A percentile compares a stretch with the other conserved stretches of the same genome.
These are phyloP conservation scores for Planoprotostelium fungivorum DNA, from an alignment of 78 protist species.

Conservation along the genomic window DNA sequence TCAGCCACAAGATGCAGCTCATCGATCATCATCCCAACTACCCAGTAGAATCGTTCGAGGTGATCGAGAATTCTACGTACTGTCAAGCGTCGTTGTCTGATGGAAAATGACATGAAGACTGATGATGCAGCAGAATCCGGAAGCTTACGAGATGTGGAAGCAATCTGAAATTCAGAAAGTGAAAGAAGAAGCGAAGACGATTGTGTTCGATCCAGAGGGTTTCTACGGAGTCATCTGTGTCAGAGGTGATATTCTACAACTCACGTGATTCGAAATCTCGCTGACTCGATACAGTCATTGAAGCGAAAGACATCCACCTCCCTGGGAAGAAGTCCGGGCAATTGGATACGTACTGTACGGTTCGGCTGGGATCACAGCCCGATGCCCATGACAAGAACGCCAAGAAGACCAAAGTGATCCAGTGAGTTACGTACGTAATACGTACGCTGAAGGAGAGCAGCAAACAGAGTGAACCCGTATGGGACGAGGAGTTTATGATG, in stretches of 20 bases:
- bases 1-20: neutral
- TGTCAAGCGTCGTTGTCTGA: too few relatives aligned
- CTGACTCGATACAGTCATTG: neutral
- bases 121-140: neutral
- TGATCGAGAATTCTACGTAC: too few relatives aligned
- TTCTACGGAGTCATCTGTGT: neutral
- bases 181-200: neutral
- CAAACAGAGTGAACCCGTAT: neutral
- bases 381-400: neutral
- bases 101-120: too few relatives aligned
- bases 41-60: neutral
- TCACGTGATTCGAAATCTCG: neutral
- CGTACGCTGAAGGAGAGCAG: too few relatives aligned
- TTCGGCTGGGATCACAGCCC: neutral
- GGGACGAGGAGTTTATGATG: neutral
- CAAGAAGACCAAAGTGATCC: neutral
- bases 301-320: neutral
- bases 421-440: neutral
- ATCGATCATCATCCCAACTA: neutral
- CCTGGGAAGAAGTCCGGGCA: neutral
- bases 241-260: neutral
- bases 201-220: neutral
- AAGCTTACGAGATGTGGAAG: neutral
- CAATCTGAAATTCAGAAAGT: neutral
- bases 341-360: neutral